phyloP scores from a whole-genome alignment of 192 early-diverging fungal genomes.

The Neocallimastix lanati region DNA sequence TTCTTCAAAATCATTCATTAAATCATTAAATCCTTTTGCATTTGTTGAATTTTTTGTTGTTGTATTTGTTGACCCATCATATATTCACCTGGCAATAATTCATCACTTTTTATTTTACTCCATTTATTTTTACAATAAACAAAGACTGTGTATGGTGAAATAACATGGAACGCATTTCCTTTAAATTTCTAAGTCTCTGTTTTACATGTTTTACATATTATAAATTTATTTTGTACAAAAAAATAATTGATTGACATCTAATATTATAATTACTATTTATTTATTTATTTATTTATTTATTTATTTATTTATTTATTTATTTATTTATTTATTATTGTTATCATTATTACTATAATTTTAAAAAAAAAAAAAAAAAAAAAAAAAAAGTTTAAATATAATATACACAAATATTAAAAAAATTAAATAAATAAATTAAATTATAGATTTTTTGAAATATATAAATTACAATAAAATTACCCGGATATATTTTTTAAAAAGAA shows the following conservation, averaged over 20 bases:
- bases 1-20: slow-evolving; percentile 67
- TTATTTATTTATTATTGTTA: too few relatives aligned
- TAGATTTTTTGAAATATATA: too few relatives aligned
- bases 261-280: too few relatives aligned
- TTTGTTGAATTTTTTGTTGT: slow-evolving; percentile 6
- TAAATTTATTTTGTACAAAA: too few relatives aligned
- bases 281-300: too few relatives aligned
- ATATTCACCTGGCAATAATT: slow-evolving; percentile 89
- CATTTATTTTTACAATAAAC: slow-evolving; percentile 60
- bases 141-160: slow-evolving; percentile 70
- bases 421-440: not conserved
- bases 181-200: slow-evolving; percentile 74
- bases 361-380: too few relatives aligned
- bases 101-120: slow-evolving; percentile 65
- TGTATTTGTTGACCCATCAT: too few relatives aligned
- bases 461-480: not conserved
- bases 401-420: not conserved
- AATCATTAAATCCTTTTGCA: slow-evolving; percentile 21
- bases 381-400: too few relatives aligned
- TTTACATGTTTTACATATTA: too few relatives aligned
- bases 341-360: too few relatives aligned
- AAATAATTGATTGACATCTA: too few relatives aligned
- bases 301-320: too few relatives aligned
- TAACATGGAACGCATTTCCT: slow-evolving; percentile 91
- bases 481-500: not conserved